Base-by-base conservation (phyloP, 2,329 filamentous ascomycete species). In the Massarina eburnea region DNA sequence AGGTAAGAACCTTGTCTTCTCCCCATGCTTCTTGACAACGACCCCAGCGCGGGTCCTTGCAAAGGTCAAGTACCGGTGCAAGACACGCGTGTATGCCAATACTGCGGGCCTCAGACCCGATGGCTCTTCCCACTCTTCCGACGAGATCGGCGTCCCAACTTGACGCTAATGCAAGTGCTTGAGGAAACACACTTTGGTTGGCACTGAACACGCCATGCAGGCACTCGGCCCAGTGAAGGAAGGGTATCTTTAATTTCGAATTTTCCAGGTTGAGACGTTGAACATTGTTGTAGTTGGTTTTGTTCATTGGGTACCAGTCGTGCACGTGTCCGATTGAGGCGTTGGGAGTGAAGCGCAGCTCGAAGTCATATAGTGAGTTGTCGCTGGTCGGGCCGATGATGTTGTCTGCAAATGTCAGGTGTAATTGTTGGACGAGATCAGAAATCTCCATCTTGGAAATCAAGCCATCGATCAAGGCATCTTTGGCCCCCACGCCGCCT, bases 1-100 rank as follows among this genome's bases (percentile, higher is more conserved):
- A 70, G 0, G 73, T 75, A 10, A 76, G 52, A 1, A 74, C 53
- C 51, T 73, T 74, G 48, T 76, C 73, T 43, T 76, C 73, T 1
- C 73, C 73, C 73, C 73, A 76, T n/a, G 68, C 71, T 58, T 76
- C 73, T 58, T 75, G 72, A 27, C 52, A 70, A 38, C 73, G 64
- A 5, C 73, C 73, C 72, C 73, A 76, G 43, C 73, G 58, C 2
- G 73, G 71, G 35, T 76, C 73, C 38, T 73, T 68, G 1, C 71
- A 73, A 6, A 76, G 54, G 52, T 76, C 73, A 2, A 76, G 66
- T 2, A 76, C 73, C 0, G 73, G 73, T 3, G 71, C 65, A 37
- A 76, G 62, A 51, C 73, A 76, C 5, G 73, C 73, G 46, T 74
- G 72, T 22, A 76, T 68, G 1, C 73, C 73, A 39, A 75, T 74